Percentiles rank a stretch among this genome's conserved stretches.
These are phyloP conservation scores for Striga asiatica DNA, from an alignment of 257 asterid genomes.

Conservation along the genomic window DNA sequence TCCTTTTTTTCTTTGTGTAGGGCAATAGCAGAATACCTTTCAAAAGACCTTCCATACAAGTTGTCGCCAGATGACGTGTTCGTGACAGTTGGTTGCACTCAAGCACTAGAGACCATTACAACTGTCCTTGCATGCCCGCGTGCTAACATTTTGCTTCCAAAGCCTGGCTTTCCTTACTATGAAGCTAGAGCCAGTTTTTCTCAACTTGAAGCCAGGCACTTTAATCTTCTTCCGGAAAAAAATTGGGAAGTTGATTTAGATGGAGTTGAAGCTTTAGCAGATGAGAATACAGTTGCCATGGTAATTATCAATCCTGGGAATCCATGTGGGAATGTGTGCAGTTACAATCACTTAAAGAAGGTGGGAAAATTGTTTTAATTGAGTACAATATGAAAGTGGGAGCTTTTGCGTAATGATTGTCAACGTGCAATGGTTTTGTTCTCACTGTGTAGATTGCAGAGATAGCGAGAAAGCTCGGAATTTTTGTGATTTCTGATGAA, in stretches of 20 bases:
- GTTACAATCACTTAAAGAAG: slow-evolving; percentile 64
- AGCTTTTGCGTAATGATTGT: too few species aligned
- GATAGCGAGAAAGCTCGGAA: slow-evolving; percentile 56
- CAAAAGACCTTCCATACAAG: slow-evolving; percentile 59
- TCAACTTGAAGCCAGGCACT: slow-evolving; percentile 56
- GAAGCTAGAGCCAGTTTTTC: slow-evolving; percentile 46
- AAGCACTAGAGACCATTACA: slow-evolving; percentile 50
- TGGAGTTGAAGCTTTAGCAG: slow-evolving; percentile 54
- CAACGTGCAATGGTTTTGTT: too few species aligned
- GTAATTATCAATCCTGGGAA: slow-evolving; percentile 87
- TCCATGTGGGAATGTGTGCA: slow-evolving; percentile 88
- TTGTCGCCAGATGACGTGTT: slow-evolving; percentile 61
- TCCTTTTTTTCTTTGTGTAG: slow-evolving; percentile 26
- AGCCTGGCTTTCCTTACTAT: slow-evolving; percentile 70
- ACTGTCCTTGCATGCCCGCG: slow-evolving; percentile 55
- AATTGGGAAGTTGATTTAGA: slow-evolving; percentile 81
- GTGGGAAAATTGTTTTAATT: slow-evolving; percentile 6
- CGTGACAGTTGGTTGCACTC: slow-evolving; percentile 58
- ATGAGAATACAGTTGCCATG: slow-evolving; percentile 75
- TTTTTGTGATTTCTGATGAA: slow-evolving; percentile 68
- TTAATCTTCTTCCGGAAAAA: slow-evolving; percentile 60
- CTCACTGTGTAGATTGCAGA: slow-evolving; percentile 91
- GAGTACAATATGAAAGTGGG: too few species aligned
- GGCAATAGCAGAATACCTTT: slow-evolving; percentile 74
- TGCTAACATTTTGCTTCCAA: slow-evolving; percentile 76